Evolutionary conservation across 495 filamentous ascomycete species (phyloP).

Genomic region (Neurospora terricola): DNA sequence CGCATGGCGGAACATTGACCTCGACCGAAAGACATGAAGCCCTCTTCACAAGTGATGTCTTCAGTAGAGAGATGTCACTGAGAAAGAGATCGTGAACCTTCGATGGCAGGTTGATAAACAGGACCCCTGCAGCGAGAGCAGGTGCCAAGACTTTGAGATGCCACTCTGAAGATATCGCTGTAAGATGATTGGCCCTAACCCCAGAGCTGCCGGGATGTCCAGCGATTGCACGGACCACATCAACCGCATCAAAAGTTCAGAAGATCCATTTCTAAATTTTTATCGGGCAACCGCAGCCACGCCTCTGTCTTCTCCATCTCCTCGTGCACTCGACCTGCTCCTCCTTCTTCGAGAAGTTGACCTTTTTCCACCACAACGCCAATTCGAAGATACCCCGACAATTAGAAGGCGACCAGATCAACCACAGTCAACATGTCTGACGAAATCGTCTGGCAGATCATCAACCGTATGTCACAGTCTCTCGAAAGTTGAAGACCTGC

Average conservation of each 20-base stretch:
- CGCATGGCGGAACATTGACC: conserved; percentile 30
- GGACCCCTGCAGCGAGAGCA: neutral
- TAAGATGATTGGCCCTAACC: neutral
- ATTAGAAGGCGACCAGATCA: neutral
- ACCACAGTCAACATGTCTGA: conserved; percentile 46
- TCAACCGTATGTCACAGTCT: conserved; percentile 18
- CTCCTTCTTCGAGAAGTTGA: neutral
- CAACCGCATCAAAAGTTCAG: neutral
- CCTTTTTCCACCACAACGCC: neutral
- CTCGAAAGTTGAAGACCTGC: neutral
- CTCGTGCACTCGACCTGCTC: neutral
- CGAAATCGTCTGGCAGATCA: conserved; percentile 80
- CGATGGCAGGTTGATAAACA: neutral
- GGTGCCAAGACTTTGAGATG: neutral
- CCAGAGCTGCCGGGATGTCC: neutral
- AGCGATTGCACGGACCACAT: neutral
- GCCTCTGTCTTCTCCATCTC: neutral
- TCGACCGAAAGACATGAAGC: neutral
- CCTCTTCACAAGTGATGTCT: neutral
- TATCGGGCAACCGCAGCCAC: neutral
- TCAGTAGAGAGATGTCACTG: neutral
- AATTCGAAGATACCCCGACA: neutral
- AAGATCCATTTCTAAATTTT: conserved; percentile 1
- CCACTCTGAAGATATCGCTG: neutral
- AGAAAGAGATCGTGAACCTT: neutral